Base-by-base conservation (phyloP, 306 rosid species). In the Quercus wislizeni region DNA sequence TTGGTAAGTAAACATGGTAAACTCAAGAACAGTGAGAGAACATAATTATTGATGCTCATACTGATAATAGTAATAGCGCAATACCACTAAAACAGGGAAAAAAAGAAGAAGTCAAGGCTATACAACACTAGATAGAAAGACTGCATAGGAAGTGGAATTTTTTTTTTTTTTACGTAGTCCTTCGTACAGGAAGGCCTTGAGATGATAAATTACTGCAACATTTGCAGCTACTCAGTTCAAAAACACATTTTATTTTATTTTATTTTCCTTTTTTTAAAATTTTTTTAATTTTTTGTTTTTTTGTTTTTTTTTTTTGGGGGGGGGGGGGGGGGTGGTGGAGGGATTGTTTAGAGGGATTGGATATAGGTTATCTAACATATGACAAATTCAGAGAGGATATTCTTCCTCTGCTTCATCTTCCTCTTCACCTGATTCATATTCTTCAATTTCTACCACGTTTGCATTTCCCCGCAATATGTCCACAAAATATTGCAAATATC, bases 341-440 rank as follows among this genome's bases (percentile, higher is more conserved):
- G 4, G 4, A 8, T 19, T 2, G 64, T 41, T 41, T 41, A 8
- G 12, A 7, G 46, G 46, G 46, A 8, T 41, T 41, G 46, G 46
- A 41, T 41, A 41, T 41, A 8, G 8, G 46, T 8, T 41, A n/a
- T n/a, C 9, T 0, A 21, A 21, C 11, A n/a, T 21, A 58, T 21
- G 1, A 21, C 28, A 20, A 58, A 59, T 59, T 88, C 83, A 90
- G 30, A 75, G 77, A 28, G 73, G 71, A 55, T 80, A 74, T 21
- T 84, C 93, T 81, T 86, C 96, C 55, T 89, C 91, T 6, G 35
- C 74, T 54, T 75, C 97, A 57, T 79, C 84, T 31, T 89, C 94
- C 0, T 76, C 90, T 33, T 86, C 97, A 20, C 76, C 89, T 85
- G 85, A 86, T 25, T 30, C 88, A 41, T 78, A 59, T 41, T 79